Evolutionary conservation across 2,329 filamentous ascomycete genomes (phyloP).

Genomic region (Beauveria medogensis): DNA sequence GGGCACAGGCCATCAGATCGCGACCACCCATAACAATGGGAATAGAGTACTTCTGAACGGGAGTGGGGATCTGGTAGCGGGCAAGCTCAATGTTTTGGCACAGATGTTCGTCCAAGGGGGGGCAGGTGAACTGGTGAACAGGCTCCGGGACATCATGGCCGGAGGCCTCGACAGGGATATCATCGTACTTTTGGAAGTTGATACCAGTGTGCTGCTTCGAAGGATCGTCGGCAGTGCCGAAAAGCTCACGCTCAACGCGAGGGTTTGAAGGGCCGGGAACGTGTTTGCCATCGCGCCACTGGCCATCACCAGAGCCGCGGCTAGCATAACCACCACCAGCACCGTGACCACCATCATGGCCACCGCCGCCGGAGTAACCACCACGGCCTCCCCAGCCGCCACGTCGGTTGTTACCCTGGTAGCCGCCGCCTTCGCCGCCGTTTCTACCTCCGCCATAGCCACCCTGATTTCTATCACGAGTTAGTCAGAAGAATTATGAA

Average conservation of each 20-base stretch:
- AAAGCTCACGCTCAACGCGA: conserved; percentile 90
- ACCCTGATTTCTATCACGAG: conserved; percentile 14
- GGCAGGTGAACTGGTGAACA: conserved; percentile 83
- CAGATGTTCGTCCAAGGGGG: conserved; percentile 89
- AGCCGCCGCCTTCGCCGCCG: conserved; percentile 24
- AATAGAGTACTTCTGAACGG: conserved; percentile 98
- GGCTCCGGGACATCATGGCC: conserved; percentile 89
- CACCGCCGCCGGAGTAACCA: conserved; percentile 28
- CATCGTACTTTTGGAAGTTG: conserved; percentile 99
- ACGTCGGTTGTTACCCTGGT: conserved; percentile 23
- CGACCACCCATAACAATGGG: conserved; percentile 97
- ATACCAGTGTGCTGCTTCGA: conserved; percentile 96
- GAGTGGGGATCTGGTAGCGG: conserved; percentile 90
- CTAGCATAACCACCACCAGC: conserved; percentile 44
- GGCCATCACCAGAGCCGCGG: conserved; percentile 85
- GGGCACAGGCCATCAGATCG: conserved; percentile 98
- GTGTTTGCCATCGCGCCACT: conserved; percentile 97
- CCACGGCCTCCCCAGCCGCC: conserved; percentile 28
- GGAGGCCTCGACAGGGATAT: conserved; percentile 96
- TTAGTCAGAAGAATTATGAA: conserved; percentile 14
- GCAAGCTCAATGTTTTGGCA: conserved; percentile 89
- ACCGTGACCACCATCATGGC: conserved; percentile 33
- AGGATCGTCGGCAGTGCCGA: conserved; percentile 83
- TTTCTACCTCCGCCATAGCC: conserved; percentile 26
- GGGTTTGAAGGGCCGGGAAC: conserved; percentile 80